phyloP scores from a whole-genome alignment of 176 grass and related monocot species.

The Chloris gayana region DNA sequence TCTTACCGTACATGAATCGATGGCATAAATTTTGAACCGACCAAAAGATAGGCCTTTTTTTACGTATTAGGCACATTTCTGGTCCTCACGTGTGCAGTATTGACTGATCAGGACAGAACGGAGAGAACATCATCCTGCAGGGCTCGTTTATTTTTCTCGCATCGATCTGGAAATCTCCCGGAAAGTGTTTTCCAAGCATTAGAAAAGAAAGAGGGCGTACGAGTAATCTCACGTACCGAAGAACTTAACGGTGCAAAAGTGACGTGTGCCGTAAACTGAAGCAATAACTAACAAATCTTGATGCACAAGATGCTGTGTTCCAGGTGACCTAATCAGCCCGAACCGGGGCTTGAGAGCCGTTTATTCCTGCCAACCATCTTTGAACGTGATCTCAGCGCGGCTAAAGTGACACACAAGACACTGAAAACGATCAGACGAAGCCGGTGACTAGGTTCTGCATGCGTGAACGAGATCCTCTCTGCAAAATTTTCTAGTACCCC shows the following conservation, averaged over 20 bases:
- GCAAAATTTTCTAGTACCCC: background rate
- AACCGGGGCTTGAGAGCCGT: background rate
- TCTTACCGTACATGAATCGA: slow-evolving; percentile 21
- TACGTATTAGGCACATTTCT: background rate
- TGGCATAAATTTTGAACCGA: background rate
- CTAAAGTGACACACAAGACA: slow-evolving; percentile 28
- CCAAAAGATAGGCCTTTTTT: background rate
- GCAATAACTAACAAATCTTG: slow-evolving; percentile 22
- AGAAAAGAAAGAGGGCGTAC: background rate
- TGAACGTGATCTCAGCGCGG: slow-evolving; percentile 44
- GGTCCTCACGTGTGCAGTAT: slow-evolving; percentile 1
- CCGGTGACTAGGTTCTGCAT: background rate
- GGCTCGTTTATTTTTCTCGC: background rate
- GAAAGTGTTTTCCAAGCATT: background rate
- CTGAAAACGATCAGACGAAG: background rate
- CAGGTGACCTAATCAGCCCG: slow-evolving; percentile 30
- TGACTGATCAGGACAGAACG: slow-evolving; percentile 19
- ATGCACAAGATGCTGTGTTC: background rate
- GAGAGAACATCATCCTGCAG: background rate
- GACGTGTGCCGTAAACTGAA: slow-evolving; percentile 3
- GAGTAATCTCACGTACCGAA: background rate
- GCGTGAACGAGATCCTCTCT: slow-evolving; percentile 4
- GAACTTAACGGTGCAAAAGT: slow-evolving; percentile 37
- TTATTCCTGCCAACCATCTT: slow-evolving; percentile 41
- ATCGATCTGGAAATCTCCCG: background rate